These are phyloP conservation scores for Nicotiana attenuata DNA, from an alignment of 257 asterid species.

Conservation along the genomic window DNA sequence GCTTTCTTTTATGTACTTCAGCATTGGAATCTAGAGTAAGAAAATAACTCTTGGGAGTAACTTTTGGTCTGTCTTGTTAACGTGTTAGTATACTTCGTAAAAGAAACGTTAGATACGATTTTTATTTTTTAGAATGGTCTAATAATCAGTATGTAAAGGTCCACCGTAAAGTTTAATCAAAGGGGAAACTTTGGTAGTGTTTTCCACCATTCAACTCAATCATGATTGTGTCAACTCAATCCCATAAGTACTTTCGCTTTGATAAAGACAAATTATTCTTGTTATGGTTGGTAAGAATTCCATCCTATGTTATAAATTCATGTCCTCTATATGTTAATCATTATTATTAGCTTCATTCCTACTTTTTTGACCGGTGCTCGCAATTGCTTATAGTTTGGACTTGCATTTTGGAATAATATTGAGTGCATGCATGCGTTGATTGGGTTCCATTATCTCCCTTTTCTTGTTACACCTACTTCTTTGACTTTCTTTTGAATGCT, in stretches of 20 bases:
- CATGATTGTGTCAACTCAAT: conserved; percentile 29
- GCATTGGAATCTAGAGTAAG: no score
- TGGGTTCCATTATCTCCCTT: conserved; percentile 23
- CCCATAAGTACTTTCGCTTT: conserved; percentile 12
- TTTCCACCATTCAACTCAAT: background rate
- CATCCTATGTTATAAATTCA: background rate
- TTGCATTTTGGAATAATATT: background rate
- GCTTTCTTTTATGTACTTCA: no score
- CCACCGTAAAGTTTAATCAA: background rate
- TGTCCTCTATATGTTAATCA: conserved; percentile 5
- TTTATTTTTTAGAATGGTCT: background rate
- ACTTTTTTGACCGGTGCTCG: conserved; percentile 27
- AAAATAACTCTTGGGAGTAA: no score
- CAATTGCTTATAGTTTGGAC: background rate
- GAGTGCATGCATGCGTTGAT: conserved; percentile 24
- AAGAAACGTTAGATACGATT: no score
- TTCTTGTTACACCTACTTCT: conserved; percentile 25
- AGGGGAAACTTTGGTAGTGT: background rate
- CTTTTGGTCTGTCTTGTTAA: no score
- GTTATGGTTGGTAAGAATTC: background rate
- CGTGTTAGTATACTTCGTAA: no score
- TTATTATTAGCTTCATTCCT: conserved; percentile 16
- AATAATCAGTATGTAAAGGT: background rate
- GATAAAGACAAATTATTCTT: background rate
- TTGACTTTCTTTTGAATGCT: conserved; percentile 7